Conservation (phyloP, 169 alveolate genomes). For the Miamiensis avidus region DNA sequence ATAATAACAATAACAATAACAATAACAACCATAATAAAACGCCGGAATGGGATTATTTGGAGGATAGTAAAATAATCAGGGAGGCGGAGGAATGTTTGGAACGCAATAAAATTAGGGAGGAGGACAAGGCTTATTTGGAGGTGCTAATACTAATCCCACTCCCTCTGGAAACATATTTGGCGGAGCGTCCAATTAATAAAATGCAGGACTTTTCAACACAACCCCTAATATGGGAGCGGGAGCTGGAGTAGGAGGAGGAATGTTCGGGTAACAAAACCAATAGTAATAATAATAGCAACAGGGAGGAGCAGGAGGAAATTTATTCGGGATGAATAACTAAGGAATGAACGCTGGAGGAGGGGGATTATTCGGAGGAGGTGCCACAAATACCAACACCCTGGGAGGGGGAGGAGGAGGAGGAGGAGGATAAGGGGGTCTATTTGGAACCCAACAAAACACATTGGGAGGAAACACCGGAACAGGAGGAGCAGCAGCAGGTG, state of each 20-base stretch:
- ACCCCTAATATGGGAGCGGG: neutral
- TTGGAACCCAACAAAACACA: neutral
- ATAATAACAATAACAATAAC: neutral
- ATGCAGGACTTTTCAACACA: too few species aligned
- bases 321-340: neutral
- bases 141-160: neutral
- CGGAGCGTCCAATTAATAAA: too few species aligned
- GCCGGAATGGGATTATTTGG: neutral
- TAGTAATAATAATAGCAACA: too few species aligned
- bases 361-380: slow-evolving; percentile 12
- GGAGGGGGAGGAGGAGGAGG: too few species aligned
- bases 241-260: slow-evolving; percentile 2
- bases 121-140: slow-evolving; percentile 17
- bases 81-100: neutral
- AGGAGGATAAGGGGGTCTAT: too few species aligned
- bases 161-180: neutral
- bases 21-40: neutral
- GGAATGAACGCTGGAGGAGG: neutral
- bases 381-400: neutral
- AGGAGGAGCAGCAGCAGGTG: neutral
- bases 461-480: neutral
- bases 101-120: neutral
- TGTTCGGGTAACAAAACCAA: too few species aligned
- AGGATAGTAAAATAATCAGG: slow-evolving; percentile 3
- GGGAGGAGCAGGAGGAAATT: neutral